Percentiles rank a stretch among this genome's conserved stretches.
These are phyloP conservation scores for Atkinsonella hypoxylon DNA, from an alignment of 2,329 filamentous ascomycete species.

Conservation along the genomic window DNA sequence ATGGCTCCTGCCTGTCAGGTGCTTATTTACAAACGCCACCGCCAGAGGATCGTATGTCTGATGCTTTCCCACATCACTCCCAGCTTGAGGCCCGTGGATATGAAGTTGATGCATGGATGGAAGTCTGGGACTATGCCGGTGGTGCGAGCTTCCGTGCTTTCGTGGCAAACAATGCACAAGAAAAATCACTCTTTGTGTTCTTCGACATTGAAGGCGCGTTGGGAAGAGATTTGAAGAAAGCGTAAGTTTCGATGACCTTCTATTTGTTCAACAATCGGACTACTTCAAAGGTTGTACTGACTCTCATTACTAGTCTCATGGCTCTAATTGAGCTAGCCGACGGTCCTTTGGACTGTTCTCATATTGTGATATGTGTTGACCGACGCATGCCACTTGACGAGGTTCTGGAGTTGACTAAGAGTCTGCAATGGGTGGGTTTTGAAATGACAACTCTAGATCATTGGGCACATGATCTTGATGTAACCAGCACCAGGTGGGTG, in stretches of 20 bases:
- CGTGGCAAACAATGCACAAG: slow-evolving; percentile 55
- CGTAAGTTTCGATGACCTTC: slow-evolving; percentile 41
- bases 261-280: not conserved
- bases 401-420: slow-evolving; percentile 58
- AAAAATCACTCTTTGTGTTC: slow-evolving; percentile 77
- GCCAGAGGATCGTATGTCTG: slow-evolving; percentile 31
- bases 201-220: slow-evolving; percentile 61
- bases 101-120: slow-evolving; percentile 52
- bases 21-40: slow-evolving; percentile 46
- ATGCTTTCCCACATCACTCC: slow-evolving; percentile 21
- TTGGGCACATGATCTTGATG: slow-evolving; percentile 53
- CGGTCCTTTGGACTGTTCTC: slow-evolving; percentile 60
- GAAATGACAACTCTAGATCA: slow-evolving; percentile 68
- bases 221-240: slow-evolving; percentile 71
- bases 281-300: slow-evolving; percentile 1
- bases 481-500: slow-evolving; percentile 68
- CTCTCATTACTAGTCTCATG: slow-evolving; percentile 53
- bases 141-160: slow-evolving; percentile 81
- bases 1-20: slow-evolving; percentile 82
- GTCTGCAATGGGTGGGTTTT: slow-evolving; percentile 89
- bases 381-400: slow-evolving; percentile 52
- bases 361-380: slow-evolving; percentile 73
- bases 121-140: slow-evolving; percentile 76
- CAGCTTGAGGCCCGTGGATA: slow-evolving; percentile 19
- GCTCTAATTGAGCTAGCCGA: slow-evolving; percentile 82